Evolutionary conservation across 805 yeast species (phyloP).

Genomic region (Starmerella floricola): DNA sequence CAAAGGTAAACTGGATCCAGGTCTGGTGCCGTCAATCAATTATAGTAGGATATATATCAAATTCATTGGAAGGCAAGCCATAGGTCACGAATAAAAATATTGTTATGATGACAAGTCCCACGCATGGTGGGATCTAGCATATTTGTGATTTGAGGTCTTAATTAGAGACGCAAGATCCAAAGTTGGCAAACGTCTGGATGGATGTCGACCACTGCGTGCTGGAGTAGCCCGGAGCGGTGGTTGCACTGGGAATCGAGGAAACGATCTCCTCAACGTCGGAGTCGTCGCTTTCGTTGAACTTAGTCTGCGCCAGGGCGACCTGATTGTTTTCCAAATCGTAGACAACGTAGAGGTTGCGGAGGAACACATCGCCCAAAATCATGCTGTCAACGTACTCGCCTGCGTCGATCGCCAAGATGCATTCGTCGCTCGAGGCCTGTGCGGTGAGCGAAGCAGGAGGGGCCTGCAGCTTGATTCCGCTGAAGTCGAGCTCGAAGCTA

Average conservation of each 20-base stretch:
- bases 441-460: conserved; percentile 26
- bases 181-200: background rate
- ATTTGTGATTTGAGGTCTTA: too few relatives aligned
- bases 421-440: conserved; percentile 15
- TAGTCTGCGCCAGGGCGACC: conserved; percentile 46
- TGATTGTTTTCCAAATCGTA: conserved; percentile 47
- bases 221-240: conserved; percentile 11
- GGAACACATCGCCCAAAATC: conserved; percentile 51
- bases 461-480: conserved; percentile 38
- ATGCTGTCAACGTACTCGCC: conserved; percentile 5
- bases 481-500: conserved; percentile 37
- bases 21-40: too few relatives aligned
- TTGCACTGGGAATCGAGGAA: conserved; percentile 12
- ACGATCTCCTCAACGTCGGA: conserved; percentile 20
- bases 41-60: too few relatives aligned
- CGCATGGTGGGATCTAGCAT: too few relatives aligned
- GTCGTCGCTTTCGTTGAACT: conserved; percentile 18
- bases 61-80: too few relatives aligned
- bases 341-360: conserved; percentile 53
- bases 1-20: too few relatives aligned
- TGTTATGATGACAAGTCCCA: too few relatives aligned
- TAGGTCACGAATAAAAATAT: too few relatives aligned
- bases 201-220: conserved; percentile 1
- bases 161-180: too few relatives aligned
- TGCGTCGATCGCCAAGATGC: conserved; percentile 3